Percentiles rank a stretch among this genome's conserved stretches.
Evolutionary conservation across 1,284 basidiomycete genomes (phyloP).

Genomic region (Psilocybe mexicana): DNA sequence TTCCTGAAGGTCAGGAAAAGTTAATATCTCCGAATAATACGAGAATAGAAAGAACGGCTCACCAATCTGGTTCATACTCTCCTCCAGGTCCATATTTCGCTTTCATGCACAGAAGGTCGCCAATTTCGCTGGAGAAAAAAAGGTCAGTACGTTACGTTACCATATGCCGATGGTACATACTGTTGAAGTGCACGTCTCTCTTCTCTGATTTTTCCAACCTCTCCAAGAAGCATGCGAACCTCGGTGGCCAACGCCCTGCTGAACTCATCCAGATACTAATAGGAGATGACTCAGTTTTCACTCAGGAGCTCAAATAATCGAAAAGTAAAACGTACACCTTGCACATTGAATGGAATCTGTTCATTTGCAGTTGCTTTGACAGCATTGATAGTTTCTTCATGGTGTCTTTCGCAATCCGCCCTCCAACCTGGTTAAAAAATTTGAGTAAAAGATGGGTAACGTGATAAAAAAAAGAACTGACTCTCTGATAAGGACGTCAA

Average conservation of each 20-base stretch:
- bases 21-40: slow-evolving; percentile 32
- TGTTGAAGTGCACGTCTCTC: slow-evolving; percentile 70
- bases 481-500: slow-evolving; percentile 54
- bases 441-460: not conserved
- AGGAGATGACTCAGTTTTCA: slow-evolving; percentile 2
- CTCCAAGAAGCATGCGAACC: slow-evolving; percentile 72
- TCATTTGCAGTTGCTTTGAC: slow-evolving; percentile 66
- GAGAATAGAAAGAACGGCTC: not conserved
- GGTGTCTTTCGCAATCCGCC: slow-evolving; percentile 58
- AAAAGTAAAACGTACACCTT: slow-evolving; percentile 50
- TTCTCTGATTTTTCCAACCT: slow-evolving; percentile 76
- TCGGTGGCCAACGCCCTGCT: slow-evolving; percentile 77
- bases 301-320: not conserved
- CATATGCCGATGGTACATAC: slow-evolving; percentile 44
- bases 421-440: slow-evolving; percentile 50
- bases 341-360: slow-evolving; percentile 76
- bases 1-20: slow-evolving; percentile 20
- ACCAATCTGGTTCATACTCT: slow-evolving; percentile 74
- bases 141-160: slow-evolving; percentile 3
- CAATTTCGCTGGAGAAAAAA: slow-evolving; percentile 56
- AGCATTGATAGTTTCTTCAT: slow-evolving; percentile 61
- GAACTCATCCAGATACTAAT: slow-evolving; percentile 73
- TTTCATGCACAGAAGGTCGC: slow-evolving; percentile 62
- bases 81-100: slow-evolving; percentile 75
- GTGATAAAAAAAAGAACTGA: slow-evolving; percentile 29